Evolutionary conservation across 1,139 yeast species (phyloP).

Genomic region (Eremothecium sinecaudum): DNA sequence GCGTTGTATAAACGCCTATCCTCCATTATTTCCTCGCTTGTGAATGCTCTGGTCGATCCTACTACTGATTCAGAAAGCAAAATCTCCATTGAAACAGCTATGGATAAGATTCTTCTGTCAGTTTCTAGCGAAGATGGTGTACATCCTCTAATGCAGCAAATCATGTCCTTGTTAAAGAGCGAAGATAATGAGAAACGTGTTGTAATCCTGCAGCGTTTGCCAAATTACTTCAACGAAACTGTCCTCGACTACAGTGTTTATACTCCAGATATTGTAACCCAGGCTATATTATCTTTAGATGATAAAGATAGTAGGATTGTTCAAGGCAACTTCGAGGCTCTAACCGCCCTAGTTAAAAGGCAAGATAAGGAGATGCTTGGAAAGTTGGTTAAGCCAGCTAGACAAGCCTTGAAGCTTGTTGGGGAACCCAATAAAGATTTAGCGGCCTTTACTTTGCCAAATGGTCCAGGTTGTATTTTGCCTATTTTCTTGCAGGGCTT

Average conservation of each 20-base stretch:
- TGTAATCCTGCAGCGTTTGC: constrained; percentile 59
- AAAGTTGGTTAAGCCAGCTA: constrained; percentile 66
- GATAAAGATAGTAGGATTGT: constrained; percentile 61
- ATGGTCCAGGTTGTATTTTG: constrained; percentile 78
- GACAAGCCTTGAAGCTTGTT: constrained; percentile 58
- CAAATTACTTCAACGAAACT: constrained; percentile 58
- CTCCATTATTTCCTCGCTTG: constrained; percentile 60
- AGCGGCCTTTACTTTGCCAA: constrained; percentile 67
- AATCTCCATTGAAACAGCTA: constrained; percentile 42
- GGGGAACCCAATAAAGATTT: constrained; percentile 54
- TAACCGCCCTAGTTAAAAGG: constrained; percentile 55
- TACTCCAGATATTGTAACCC: constrained; percentile 64
- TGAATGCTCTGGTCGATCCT: constrained; percentile 46
- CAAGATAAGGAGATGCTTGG: constrained; percentile 72
- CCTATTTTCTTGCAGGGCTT: constrained; percentile 93
- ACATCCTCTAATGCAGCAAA: constrained; percentile 76
- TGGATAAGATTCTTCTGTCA: constrained; percentile 61
- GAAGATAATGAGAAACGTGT: constrained; percentile 64
- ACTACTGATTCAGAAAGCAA: constrained; percentile 32
- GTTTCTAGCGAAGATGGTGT: constrained; percentile 74
- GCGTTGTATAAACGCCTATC: constrained; percentile 69
- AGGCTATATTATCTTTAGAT: constrained; percentile 63
- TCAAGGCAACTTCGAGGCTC: constrained; percentile 56
- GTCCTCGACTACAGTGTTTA: constrained; percentile 64
- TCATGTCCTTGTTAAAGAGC: constrained; percentile 64